Percentiles rank a stretch among this genome's conserved stretches.
These are phyloP conservation scores for Xylaria digitata DNA, from an alignment of 2,329 filamentous ascomycete species.

Conservation along the genomic window DNA sequence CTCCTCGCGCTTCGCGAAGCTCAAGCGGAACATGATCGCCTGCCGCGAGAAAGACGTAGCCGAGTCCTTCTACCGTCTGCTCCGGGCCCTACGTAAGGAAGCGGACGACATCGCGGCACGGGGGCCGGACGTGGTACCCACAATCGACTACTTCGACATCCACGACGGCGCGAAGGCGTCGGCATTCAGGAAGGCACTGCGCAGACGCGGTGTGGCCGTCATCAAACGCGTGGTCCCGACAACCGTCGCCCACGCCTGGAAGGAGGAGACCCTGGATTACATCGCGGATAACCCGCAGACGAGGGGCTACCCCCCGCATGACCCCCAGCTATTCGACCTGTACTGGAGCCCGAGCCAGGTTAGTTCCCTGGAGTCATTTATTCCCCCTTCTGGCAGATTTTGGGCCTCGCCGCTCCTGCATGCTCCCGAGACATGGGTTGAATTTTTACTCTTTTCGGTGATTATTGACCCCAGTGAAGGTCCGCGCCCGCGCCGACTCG, in stretches of 20 bases:
- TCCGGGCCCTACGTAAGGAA: conserved; percentile 53
- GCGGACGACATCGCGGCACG: conserved; percentile 51
- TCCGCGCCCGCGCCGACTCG: conserved; percentile 73
- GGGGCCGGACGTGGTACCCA: conserved; percentile 55
- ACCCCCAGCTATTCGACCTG: conserved; percentile 77
- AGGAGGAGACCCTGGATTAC: conserved; percentile 73
- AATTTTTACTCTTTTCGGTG: no score
- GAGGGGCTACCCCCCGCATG: conserved; percentile 69
- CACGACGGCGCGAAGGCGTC: conserved; percentile 45
- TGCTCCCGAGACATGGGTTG: no score
- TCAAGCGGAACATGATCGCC: conserved; percentile 56
- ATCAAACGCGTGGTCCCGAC: conserved; percentile 74
- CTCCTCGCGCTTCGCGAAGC: conserved; percentile 55
- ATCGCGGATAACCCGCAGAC: conserved; percentile 70
- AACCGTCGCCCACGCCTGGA: conserved; percentile 70
- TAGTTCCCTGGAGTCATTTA: no score
- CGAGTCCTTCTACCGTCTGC: conserved; percentile 56
- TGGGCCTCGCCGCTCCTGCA: no score
- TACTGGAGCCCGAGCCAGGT: conserved; percentile 79
- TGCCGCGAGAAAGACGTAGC: conserved; percentile 54
- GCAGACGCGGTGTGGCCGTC: conserved; percentile 71
- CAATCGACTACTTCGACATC: conserved; percentile 56
- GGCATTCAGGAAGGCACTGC: conserved; percentile 52
- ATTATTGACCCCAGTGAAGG: no score
- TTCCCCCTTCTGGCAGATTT: no score